Conservation (phyloP, 768 basidiomycete species). For the Daedaleopsis sinensis region DNA sequence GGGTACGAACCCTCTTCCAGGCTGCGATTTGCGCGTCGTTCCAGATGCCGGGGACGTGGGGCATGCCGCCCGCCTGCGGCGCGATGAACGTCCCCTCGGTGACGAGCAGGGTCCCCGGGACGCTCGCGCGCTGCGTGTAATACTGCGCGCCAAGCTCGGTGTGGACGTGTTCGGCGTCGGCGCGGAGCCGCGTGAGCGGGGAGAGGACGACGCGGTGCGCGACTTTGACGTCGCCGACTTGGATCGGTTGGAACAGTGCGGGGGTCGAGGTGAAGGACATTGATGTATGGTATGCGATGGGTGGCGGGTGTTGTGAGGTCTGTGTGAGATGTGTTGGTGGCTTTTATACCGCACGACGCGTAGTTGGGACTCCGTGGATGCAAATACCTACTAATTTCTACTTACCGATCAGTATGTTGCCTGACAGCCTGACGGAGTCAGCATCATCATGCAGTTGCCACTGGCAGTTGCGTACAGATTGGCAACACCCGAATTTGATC, state of each 20-base stretch:
- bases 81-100: slow-evolving; percentile 61
- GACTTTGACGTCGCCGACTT: slow-evolving; percentile 44
- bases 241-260: slow-evolving; percentile 50
- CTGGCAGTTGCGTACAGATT: too few relatives aligned
- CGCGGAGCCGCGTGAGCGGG: slow-evolving; percentile 52
- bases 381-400: too few relatives aligned
- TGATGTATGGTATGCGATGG: too few relatives aligned
- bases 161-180: slow-evolving; percentile 39
- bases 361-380: too few relatives aligned
- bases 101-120: slow-evolving; percentile 55
- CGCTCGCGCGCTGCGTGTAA: slow-evolving; percentile 49
- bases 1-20: slow-evolving; percentile 49
- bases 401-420: too few relatives aligned
- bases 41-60: slow-evolving; percentile 64
- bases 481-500: too few relatives aligned
- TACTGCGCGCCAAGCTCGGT: slow-evolving; percentile 44
- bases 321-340: too few relatives aligned
- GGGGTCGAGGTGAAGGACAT: background rate
- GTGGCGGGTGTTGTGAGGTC: too few relatives aligned
- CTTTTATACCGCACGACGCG: too few relatives aligned
- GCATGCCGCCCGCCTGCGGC: slow-evolving; percentile 48
- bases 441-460: too few relatives aligned
- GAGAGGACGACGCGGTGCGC: slow-evolving; percentile 56
- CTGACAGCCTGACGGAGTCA: too few relatives aligned
- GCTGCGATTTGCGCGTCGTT: slow-evolving; percentile 53